phyloP scores from a whole-genome alignment of 805 yeast genomes.

The Wickerhamomyces xylosicus region DNA sequence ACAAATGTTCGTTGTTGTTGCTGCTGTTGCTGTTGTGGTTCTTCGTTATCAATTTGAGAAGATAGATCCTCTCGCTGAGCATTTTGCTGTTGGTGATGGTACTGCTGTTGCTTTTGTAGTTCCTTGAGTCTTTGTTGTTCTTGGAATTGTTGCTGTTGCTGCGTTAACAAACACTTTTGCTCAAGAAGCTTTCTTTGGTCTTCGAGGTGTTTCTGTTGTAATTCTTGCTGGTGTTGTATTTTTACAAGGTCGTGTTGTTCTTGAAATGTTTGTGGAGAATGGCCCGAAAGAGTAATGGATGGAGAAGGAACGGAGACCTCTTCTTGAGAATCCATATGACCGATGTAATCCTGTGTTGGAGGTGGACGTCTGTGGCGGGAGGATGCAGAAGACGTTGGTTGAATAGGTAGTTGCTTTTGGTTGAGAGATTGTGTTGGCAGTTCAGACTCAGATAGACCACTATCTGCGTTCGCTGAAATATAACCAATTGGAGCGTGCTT shows the following conservation, averaged over 20 bases:
- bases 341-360: too few relatives aligned
- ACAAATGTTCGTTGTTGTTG: constrained; percentile 3
- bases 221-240: constrained; percentile 1
- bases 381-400: constrained; percentile 8
- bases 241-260: background rate
- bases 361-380: constrained; percentile 18
- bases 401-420: constrained; percentile 7
- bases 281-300: constrained; percentile 3
- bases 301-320: too few relatives aligned
- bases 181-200: constrained; percentile 12
- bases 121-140: constrained; percentile 14
- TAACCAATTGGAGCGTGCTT: background rate
- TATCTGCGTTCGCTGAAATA: too few relatives aligned
- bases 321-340: too few relatives aligned
- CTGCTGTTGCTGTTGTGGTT: constrained; percentile 4
- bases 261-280: background rate
- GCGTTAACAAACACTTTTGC: constrained; percentile 6
- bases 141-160: constrained; percentile 10
- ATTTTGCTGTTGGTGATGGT: constrained; percentile 10
- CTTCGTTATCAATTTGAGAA: constrained; percentile 6
- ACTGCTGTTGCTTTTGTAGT: constrained; percentile 14
- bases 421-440: constrained; percentile 11
- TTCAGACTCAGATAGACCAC: background rate
- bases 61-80: constrained; percentile 13
- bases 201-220: constrained; percentile 4